Percentiles rank a stretch among this genome's conserved stretches.
These are phyloP conservation scores for Flaveria brownii DNA, from an alignment of 129 eudicot species.

Conservation along the genomic window DNA sequence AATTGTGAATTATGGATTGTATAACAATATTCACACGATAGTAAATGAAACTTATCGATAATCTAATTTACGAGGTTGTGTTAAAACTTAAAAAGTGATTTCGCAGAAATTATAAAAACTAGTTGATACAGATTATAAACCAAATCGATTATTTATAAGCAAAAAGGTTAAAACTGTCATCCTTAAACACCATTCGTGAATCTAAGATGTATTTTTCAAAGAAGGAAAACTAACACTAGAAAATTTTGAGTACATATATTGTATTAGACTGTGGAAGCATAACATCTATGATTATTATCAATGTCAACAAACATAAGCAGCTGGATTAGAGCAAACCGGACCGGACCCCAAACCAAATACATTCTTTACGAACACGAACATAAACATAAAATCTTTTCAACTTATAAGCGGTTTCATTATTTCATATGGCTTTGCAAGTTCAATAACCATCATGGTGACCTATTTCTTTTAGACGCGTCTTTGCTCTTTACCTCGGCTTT, in stretches of 20 bases:
- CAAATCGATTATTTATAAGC: neutral
- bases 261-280: neutral
- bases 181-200: neutral
- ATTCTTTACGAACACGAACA: neutral
- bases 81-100: too few relatives aligned
- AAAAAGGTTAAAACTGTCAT: neutral
- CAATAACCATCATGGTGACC: slow-evolving; percentile 9
- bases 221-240: neutral
- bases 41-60: too few relatives aligned
- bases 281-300: neutral
- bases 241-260: neutral
- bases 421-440: slow-evolving; percentile 2
- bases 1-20: too few relatives aligned
- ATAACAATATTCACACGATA: too few relatives aligned
- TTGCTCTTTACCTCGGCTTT: neutral
- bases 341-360: neutral
- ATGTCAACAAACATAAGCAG: neutral
- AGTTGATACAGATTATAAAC: neutral
- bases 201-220: neutral
- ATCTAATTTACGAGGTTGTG: too few relatives aligned
- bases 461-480: slow-evolving; percentile 7
- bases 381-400: neutral
- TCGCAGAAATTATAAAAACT: too few relatives aligned
- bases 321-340: neutral
- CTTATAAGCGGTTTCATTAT: neutral